phyloP scores from a whole-genome alignment of 768 basidiomycete genomes.

The Glaciozyma martinii region DNA sequence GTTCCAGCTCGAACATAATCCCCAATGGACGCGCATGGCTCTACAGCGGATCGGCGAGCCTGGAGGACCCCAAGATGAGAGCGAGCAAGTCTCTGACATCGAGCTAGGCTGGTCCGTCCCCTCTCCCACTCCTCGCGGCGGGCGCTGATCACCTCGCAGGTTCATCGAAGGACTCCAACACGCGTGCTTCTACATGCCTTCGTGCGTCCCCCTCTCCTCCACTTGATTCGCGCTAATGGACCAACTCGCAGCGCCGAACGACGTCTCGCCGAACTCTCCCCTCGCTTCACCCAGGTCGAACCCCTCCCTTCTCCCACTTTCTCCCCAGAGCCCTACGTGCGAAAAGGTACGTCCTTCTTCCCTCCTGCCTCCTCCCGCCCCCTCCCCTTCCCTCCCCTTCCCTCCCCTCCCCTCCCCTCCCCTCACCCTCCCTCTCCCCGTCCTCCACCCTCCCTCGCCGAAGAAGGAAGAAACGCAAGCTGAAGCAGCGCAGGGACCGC shows the following conservation, averaged over 20 bases:
- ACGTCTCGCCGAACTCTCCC: neutral
- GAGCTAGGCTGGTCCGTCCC: conserved; percentile 20
- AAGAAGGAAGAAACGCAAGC: too few relatives aligned
- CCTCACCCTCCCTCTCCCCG: too few relatives aligned
- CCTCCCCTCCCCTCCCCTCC: too few relatives aligned
- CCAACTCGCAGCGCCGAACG: neutral
- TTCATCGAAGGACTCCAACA: neutral
- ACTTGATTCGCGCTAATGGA: neutral
- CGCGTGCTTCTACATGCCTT: conserved; percentile 1
- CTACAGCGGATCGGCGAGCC: conserved; percentile 11
- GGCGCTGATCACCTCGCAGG: neutral
- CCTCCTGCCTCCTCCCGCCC: too few relatives aligned
- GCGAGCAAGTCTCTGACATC: conserved; percentile 14
- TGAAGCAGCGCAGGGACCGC: too few relatives aligned
- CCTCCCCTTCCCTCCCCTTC: too few relatives aligned
- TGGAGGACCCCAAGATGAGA: conserved; percentile 5
- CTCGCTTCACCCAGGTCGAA: neutral
- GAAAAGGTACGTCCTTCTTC: too few relatives aligned
- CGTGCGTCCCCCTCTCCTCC: neutral
- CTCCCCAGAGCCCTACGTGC: neutral
- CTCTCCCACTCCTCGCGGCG: neutral
- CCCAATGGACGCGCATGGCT: conserved; percentile 8
- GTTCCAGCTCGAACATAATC: conserved; percentile 10
- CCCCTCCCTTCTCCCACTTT: neutral
- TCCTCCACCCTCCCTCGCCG: too few relatives aligned